Evolutionary conservation across 371 early-diverging fungal species (phyloP), one percentile per base, ranked within the genome.

Genomic region (Syncephalastrum sp.): DNA sequence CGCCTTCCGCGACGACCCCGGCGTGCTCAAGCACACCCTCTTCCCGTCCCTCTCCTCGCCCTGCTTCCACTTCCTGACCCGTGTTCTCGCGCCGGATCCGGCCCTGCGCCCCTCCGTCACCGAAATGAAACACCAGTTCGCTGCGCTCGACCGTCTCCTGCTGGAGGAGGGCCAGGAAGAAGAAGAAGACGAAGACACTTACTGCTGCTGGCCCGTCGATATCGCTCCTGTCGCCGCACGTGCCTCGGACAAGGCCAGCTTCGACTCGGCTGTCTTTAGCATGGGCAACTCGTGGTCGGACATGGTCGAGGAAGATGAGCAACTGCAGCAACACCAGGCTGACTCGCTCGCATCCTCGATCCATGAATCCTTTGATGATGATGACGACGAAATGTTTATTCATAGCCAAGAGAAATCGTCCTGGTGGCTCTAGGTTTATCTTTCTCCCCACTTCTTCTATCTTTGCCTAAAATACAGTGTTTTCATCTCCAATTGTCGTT

Each of bases 1-100:
- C 12, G 81, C 77, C 48, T 87, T 72, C 61, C 71, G 63, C 23
- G 62, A 72, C 17, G 64, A 82, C 41, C 74, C 82, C 15, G 43
- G 59, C 42, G 70, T 79, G n/a, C 64, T 81, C 38, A 68, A 69
- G 57, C 12, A 54, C 7, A 55, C 62, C 38, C 66, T 84, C 48
- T 82, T 83, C 51, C 82, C 82, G 2, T 44, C 56, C 17, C 63
- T 84, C 53, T 77, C 81, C 1, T 23, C 25, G 42, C 51, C 61
- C 49, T 50, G 66, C 61, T 24, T 53, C 55, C 67, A 63, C 14
- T 67, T 82, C 33, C 66, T 78, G 17, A 63, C 57, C 38, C 57
- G 58, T 16, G 64, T 63, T 17, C 56, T 75, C 12, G 21, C 61
- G 8, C 46, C 68, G 19, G 59, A 68, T 41, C 56, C 67, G 6